Percentiles rank a stretch among this genome's conserved stretches.
phyloP scores from a whole-genome alignment of 2,329 filamentous ascomycete species.

The Calonectria montana region DNA sequence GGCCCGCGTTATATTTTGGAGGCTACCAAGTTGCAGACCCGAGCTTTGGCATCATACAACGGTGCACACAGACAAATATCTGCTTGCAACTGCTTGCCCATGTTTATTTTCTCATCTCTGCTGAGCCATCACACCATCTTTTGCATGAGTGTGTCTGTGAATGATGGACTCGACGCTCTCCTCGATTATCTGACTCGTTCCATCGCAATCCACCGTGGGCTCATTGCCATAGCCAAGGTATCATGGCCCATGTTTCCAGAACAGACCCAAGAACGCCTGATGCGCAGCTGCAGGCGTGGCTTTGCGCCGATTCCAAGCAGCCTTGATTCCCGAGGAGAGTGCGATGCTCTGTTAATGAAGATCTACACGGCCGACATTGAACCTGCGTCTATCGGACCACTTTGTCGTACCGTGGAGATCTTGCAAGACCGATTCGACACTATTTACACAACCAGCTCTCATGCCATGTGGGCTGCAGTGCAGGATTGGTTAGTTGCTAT shows the following conservation, averaged over 20 bases:
- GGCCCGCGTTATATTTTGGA: background rate
- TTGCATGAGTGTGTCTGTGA: background rate
- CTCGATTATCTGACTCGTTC: background rate
- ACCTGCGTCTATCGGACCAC: background rate
- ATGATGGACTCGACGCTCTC: background rate
- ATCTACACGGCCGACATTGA: background rate
- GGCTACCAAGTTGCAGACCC: background rate
- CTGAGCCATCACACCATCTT: background rate
- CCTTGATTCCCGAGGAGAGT: background rate
- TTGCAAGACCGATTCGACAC: background rate
- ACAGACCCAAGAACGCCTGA: background rate
- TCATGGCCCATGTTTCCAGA: background rate
- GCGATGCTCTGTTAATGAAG: background rate
- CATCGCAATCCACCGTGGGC: background rate
- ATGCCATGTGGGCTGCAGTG: background rate
- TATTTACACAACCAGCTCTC: background rate
- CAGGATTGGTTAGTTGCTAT: background rate
- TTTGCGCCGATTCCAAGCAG: background rate
- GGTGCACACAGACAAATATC: background rate
- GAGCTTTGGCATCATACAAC: background rate
- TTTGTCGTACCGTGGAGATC: background rate
- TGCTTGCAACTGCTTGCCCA: background rate
- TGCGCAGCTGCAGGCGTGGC: background rate
- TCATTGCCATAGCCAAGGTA: background rate
- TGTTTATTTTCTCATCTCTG: background rate